Evolutionary conservation across 78 protist species (phyloP), one percentile per base, ranked within the genome.

Genomic region (Dictyostelium purpureum): DNA sequence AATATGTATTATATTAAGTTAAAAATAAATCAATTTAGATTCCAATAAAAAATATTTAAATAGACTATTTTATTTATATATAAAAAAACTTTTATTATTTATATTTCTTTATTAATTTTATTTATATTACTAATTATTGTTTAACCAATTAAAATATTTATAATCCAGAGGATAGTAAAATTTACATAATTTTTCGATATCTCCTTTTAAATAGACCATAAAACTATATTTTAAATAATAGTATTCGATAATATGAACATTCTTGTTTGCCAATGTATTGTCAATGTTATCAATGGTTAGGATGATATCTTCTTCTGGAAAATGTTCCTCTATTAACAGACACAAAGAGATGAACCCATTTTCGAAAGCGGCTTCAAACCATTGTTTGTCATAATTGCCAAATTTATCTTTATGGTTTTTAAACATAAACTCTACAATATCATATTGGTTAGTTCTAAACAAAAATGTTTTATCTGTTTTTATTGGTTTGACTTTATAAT

Each of bases 81-180:
- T 56, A 10, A 56, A 56, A 56, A 10, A 47, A 10, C 52, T 49
- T 49, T 49, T 49, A 49, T 49, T 54, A n/a, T 5, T n/a, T n/a
- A n/a, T 24, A 5, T 57, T 24, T 57, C 6, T 57, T 57, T 57
- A 52, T 19, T 56, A 56, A 6, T 56, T 56, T 56, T 7, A 9
- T 56, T 56, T 56, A 19, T 56, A 24, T 56, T 0, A 2, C 5
- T 11, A 14, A 28, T 61, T 24, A 28, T 61, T 63, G 26, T 28
- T 33, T 12, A 63, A 14, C 71, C 71, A 63, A 63, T 63, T 24
- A 63, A 63, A 63, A 63, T 63, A 26, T 63, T 63, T 63, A 63
- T 63, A 63, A 63, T 63, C 71, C 33, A 63, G 33, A 31, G 38
- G 18, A 63, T 31, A 63, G 33, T 63, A 31, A 12, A 28, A 33